These are phyloP conservation scores for Nicotiana knightiana DNA, from an alignment of 257 asterid species.

Conservation along the genomic window DNA sequence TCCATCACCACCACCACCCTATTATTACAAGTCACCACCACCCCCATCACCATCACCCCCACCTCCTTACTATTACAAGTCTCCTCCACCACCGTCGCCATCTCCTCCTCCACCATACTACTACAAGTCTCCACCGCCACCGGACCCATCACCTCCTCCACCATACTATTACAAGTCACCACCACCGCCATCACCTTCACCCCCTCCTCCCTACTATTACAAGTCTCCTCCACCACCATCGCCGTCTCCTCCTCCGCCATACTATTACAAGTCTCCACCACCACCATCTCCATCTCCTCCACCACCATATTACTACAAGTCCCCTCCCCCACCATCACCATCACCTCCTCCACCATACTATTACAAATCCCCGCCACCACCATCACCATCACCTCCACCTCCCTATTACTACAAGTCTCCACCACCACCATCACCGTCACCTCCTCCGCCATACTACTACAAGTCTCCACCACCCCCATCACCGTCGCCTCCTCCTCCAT, in stretches of 20 bases:
- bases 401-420: constrained; percentile 20
- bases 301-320: neutral
- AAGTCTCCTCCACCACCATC: constrained; percentile 31
- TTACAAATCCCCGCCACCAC: constrained; percentile 27
- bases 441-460: constrained; percentile 17
- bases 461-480: constrained; percentile 29
- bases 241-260: constrained; percentile 23
- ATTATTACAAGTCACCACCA: neutral
- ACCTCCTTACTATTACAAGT: constrained; percentile 4
- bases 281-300: constrained; percentile 4
- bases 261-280: constrained; percentile 23
- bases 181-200: constrained; percentile 12
- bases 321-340: constrained; percentile 22
- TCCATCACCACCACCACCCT: constrained; percentile 1
- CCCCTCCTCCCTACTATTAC: constrained; percentile 13
- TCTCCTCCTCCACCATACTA: constrained; percentile 14
- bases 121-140: constrained; percentile 19
- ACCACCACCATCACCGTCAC: constrained; percentile 12
- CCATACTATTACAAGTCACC: constrained; percentile 16
- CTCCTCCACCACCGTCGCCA: neutral
- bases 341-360: neutral
- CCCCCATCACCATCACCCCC: constrained; percentile 9
- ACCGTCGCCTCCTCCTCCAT: constrained; percentile 17
- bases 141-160: neutral
- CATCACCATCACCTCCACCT: constrained; percentile 8